Evolutionary conservation across 2,329 filamentous ascomycete genomes (phyloP).

Genomic region (Sporothrix humicola): DNA sequence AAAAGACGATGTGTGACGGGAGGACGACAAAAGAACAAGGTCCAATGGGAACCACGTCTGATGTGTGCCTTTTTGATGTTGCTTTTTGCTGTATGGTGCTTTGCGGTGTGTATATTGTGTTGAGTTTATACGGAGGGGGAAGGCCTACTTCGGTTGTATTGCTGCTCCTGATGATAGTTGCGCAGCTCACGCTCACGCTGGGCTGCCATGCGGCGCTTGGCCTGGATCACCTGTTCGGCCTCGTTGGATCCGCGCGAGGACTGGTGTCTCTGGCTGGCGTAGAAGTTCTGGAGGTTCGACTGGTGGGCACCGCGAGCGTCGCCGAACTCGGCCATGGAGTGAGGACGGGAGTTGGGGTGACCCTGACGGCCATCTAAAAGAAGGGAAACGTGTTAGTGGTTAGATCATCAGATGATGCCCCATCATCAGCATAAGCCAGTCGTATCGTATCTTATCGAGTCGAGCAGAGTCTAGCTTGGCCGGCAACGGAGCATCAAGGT

Average conservation of each 20-base stretch:
- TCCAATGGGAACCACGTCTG: neutral
- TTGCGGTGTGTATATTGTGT: constrained; percentile 35
- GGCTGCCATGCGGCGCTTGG: constrained; percentile 98
- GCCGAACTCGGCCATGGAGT: constrained; percentile 83
- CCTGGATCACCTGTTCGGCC: constrained; percentile 98
- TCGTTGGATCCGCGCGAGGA: constrained; percentile 82
- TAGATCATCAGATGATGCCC: too few relatives aligned
- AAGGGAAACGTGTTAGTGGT: constrained; percentile 32
- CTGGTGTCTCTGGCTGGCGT: constrained; percentile 91
- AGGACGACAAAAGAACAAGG: constrained; percentile 16
- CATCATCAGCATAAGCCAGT: too few relatives aligned
- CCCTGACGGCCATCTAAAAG: constrained; percentile 72
- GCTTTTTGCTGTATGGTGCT: constrained; percentile 4
- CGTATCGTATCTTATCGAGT: too few relatives aligned
- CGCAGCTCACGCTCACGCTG: constrained; percentile 98
- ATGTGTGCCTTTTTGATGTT: neutral
- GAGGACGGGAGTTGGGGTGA: constrained; percentile 71
- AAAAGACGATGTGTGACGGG: constrained; percentile 26
- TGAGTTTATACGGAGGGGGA: constrained; percentile 74
- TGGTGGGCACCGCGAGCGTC: constrained; percentile 72
- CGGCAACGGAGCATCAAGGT: neutral
- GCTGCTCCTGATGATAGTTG: constrained; percentile 99
- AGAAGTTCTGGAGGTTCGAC: constrained; percentile 89
- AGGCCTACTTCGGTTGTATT: constrained; percentile 99
- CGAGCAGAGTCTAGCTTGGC: constrained; percentile 19